Percentiles rank a stretch among this genome's conserved stretches.
phyloP scores from a whole-genome alignment of 2,329 filamentous ascomycete genomes.

The Trichoderma cornu-damae region DNA sequence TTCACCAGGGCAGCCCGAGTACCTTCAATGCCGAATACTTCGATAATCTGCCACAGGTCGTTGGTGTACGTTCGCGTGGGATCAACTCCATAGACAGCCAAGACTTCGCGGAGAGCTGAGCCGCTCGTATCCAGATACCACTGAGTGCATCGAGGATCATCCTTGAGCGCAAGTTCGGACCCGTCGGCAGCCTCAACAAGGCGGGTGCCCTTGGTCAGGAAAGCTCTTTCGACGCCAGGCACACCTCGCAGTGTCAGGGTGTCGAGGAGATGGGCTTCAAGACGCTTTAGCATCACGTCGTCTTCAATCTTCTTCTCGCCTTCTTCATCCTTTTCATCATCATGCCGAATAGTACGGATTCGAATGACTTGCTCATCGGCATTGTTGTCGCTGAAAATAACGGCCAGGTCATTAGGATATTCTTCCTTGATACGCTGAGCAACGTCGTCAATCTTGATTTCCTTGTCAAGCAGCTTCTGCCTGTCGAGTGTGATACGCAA shows the following conservation, averaged over 20 bases:
- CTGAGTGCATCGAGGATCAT: conserved; percentile 72
- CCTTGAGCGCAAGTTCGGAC: conserved; percentile 67
- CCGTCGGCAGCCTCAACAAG: conserved; percentile 66
- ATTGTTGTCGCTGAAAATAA: conserved; percentile 98
- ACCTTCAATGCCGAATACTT: conserved; percentile 94
- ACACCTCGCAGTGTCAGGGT: conserved; percentile 89
- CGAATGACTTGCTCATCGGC: conserved; percentile 92
- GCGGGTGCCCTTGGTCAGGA: conserved; percentile 76
- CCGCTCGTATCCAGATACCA: conserved; percentile 96
- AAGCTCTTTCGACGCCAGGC: conserved; percentile 79
- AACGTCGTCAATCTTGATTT: conserved; percentile 84
- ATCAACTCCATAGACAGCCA: conserved; percentile 85
- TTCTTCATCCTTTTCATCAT: conserved; percentile 69
- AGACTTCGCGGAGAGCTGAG: conserved; percentile 76
- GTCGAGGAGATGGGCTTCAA: conserved; percentile 87
- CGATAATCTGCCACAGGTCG: conserved; percentile 89
- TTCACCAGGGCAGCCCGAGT: conserved; percentile 80
- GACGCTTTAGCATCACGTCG: conserved; percentile 85
- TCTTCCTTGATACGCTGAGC: conserved; percentile 83
- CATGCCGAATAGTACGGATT: conserved; percentile 69
- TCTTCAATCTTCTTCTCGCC: conserved; percentile 62
- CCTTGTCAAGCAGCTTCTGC: conserved; percentile 92
- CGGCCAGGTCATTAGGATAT: conserved; percentile 76
- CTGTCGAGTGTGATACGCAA: conserved; percentile 89
- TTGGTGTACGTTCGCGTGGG: conserved; percentile 84